Percentiles rank a stretch among this genome's conserved stretches.
These are phyloP conservation scores for Ophiocordyceps camponoti-leonardi DNA, from an alignment of 2,329 filamentous ascomycete species.

Conservation along the genomic window DNA sequence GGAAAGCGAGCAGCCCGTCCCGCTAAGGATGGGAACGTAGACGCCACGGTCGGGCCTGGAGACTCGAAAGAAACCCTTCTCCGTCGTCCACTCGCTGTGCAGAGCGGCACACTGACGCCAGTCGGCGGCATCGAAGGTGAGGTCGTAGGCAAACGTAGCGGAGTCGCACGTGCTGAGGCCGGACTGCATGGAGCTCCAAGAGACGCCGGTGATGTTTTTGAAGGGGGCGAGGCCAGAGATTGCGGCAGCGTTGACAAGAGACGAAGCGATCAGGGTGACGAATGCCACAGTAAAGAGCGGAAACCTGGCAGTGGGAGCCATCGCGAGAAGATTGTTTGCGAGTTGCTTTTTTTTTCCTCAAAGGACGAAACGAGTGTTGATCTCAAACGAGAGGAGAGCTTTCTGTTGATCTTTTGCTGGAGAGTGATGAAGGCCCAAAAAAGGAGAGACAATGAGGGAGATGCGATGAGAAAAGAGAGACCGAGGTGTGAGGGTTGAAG, in stretches of 20 bases:
- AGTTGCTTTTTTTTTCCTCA: background rate
- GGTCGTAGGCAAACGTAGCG: conserved; percentile 7
- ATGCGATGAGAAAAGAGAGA: no score
- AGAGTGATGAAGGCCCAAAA: no score
- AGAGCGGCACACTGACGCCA: conserved; percentile 14
- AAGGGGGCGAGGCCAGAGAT: background rate
- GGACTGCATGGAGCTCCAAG: conserved; percentile 9
- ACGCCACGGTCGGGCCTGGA: conserved; percentile 2
- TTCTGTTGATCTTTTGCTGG: no score
- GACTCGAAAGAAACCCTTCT: conserved; percentile 14
- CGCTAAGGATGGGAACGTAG: conserved; percentile 9
- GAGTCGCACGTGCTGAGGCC: conserved; percentile 11
- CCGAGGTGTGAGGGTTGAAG: background rate
- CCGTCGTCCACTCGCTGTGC: conserved; percentile 11
- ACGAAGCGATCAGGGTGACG: background rate
- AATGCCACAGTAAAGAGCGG: background rate
- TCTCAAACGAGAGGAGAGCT: no score
- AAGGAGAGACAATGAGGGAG: no score
- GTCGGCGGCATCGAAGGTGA: conserved; percentile 9
- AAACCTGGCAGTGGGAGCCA: background rate
- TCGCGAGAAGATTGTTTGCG: background rate
- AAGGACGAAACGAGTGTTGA: no score
- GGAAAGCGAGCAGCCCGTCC: conserved; percentile 10
- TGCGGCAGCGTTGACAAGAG: background rate
- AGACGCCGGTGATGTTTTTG: conserved; percentile 6